phyloP scores from a whole-genome alignment of 345 rosid genomes.

The Draba incana region DNA sequence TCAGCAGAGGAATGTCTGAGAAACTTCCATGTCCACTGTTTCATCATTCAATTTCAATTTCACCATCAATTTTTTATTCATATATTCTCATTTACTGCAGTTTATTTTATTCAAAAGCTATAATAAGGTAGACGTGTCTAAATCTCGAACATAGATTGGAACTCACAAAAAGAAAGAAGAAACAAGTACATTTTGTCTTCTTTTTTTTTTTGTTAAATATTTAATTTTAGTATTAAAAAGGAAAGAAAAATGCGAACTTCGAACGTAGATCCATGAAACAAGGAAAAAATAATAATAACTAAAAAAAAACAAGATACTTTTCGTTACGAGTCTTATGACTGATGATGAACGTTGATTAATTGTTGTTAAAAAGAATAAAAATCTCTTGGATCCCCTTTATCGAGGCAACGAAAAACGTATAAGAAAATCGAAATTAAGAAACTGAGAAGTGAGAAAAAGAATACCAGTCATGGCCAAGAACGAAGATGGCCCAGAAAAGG shows the following conservation, averaged over 20 bases:
- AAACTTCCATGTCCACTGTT: slow-evolving; percentile 89
- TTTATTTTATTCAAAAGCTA: not conserved
- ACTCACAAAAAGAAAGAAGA: not conserved
- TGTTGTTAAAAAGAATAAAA: not conserved
- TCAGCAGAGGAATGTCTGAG: slow-evolving; percentile 60
- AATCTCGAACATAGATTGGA: slow-evolving; percentile 5
- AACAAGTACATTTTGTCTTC: not conserved
- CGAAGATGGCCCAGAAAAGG: slow-evolving; percentile 89
- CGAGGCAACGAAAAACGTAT: slow-evolving; percentile 11
- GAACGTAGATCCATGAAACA: slow-evolving; percentile 41
- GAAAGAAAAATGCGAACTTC: not conserved
- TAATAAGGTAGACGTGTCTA: slow-evolving; percentile 12
- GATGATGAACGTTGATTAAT: slow-evolving; percentile 4
- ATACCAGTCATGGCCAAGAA: slow-evolving; percentile 91
- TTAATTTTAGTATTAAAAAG: too few species aligned
- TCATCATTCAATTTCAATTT: slow-evolving; percentile 30
- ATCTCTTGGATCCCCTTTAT: slow-evolving; percentile 23
- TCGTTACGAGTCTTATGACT: slow-evolving; percentile 31
- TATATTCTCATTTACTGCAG: slow-evolving; percentile 1
- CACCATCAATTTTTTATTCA: not conserved
- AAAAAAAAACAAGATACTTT: slow-evolving; percentile 6
- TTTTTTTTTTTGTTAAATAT: too few species aligned
- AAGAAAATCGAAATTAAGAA: not conserved
- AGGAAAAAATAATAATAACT: slow-evolving; percentile 22
- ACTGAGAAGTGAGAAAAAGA: not conserved